phyloP scores from a whole-genome alignment of 2,329 filamentous ascomycete genomes.

The Penicillium sp. region DNA sequence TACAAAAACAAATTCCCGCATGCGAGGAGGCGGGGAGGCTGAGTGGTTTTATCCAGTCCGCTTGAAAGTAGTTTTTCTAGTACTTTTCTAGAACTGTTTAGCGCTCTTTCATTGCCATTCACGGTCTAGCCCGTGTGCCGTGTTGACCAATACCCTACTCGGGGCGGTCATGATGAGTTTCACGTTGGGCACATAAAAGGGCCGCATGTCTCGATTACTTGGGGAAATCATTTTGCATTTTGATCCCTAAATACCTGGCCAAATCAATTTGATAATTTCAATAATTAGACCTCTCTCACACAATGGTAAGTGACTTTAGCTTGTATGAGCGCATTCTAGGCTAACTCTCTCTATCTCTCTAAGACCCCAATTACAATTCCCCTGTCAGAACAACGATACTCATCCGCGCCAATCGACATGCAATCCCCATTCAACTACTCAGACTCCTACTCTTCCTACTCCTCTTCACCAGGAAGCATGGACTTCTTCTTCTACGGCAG shows the following conservation, averaged over 20 bases:
- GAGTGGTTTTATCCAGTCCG: conserved; percentile 10
- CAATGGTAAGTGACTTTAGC: conserved; percentile 16
- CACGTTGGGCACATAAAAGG: conserved; percentile 9
- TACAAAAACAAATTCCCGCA: conserved; percentile 24
- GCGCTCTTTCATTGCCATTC: neutral
- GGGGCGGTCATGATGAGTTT: conserved; percentile 1
- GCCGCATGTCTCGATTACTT: neutral
- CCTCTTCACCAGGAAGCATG: conserved; percentile 23
- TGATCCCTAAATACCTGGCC: neutral
- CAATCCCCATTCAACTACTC: conserved; percentile 21
- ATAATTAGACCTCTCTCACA: conserved; percentile 11
- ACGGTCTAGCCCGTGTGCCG: neutral
- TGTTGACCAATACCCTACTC: conserved; percentile 1
- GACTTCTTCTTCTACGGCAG: conserved; percentile 26
- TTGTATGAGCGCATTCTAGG: conserved; percentile 7
- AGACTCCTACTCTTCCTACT: conserved; percentile 22
- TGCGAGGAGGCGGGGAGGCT: conserved; percentile 16
- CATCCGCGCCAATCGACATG: conserved; percentile 16
- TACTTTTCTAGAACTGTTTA: conserved; percentile 7
- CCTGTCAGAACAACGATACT: neutral
- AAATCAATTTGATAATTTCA: neutral
- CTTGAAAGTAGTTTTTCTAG: conserved; percentile 5
- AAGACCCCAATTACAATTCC: conserved; percentile 18
- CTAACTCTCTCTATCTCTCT: conserved; percentile 6
- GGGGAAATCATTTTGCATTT: neutral